Conservation (phyloP, 2,329 filamentous ascomycete genomes). For the Fusarium nygamai region DNA sequence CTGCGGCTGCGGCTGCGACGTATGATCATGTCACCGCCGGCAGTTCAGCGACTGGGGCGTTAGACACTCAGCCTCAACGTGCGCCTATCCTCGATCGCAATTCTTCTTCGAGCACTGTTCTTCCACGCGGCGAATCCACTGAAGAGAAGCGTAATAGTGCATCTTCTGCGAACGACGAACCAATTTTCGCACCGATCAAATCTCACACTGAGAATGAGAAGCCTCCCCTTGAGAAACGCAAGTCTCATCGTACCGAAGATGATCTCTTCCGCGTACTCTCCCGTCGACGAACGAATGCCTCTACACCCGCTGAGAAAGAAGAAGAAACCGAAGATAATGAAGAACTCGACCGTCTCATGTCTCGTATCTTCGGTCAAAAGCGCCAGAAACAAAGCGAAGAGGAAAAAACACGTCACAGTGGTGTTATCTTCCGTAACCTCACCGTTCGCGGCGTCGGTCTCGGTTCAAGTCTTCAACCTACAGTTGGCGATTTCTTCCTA, state of each 20-base stretch:
- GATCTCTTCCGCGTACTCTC: conserved; percentile 62
- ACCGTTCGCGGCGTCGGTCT: conserved; percentile 77
- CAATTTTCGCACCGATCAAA: conserved; percentile 45
- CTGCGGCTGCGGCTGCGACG: not conserved
- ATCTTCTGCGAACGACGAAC: not conserved
- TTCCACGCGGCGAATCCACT: not conserved
- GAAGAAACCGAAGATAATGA: conserved; percentile 48
- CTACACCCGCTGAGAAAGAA: conserved; percentile 48
- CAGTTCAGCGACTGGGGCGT: not conserved
- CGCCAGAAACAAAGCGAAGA: conserved; percentile 74
- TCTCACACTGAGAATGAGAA: conserved; percentile 27
- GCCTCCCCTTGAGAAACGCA: conserved; percentile 36
- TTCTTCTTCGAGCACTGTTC: conserved; percentile 25
- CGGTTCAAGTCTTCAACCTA: conserved; percentile 64
- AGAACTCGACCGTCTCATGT: conserved; percentile 72
- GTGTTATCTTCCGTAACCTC: conserved; percentile 75
- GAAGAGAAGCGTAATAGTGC: not conserved
- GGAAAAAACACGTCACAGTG: conserved; percentile 74
- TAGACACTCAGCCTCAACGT: not conserved
- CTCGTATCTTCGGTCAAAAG: conserved; percentile 74
- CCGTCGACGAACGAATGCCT: conserved; percentile 56
- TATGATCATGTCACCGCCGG: conserved; percentile 1
- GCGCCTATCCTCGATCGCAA: not conserved
- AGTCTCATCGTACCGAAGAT: conserved; percentile 56
- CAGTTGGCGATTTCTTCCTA: conserved; percentile 72